These are phyloP conservation scores for Penicillium egyptiacum DNA, from an alignment of 495 filamentous ascomycete genomes.

Conservation along the genomic window DNA sequence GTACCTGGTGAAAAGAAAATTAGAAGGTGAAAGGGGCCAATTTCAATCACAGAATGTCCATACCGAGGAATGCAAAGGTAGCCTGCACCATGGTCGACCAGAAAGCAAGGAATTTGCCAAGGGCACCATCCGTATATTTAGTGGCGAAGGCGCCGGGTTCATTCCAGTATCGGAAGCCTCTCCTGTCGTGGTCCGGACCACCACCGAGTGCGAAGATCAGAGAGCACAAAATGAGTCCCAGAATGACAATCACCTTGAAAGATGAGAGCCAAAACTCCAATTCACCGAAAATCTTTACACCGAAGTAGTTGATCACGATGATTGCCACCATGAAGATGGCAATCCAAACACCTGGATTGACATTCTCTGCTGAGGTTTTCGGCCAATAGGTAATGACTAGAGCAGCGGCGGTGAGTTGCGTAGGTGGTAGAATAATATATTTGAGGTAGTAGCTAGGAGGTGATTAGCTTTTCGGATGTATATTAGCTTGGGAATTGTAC, in stretches of 20 bases:
- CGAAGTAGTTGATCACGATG: conserved; percentile 55
- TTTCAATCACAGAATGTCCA: background rate
- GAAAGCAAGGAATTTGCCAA: conserved; percentile 60
- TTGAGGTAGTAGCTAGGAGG: conserved; percentile 54
- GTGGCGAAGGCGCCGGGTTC: conserved; percentile 61
- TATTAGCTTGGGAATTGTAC: conserved; percentile 8
- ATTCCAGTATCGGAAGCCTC: conserved; percentile 77
- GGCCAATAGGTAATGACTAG: conserved; percentile 76
- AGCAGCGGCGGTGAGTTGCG: conserved; percentile 76
- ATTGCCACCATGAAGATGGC: conserved; percentile 54
- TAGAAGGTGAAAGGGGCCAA: background rate
- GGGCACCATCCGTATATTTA: conserved; percentile 40
- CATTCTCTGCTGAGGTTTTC: conserved; percentile 27
- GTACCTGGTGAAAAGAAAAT: conserved; percentile 48
- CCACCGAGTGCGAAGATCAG: conserved; percentile 71
- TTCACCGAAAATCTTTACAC: conserved; percentile 71
- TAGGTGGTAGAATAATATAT: conserved; percentile 75
- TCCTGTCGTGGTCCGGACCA: conserved; percentile 65
- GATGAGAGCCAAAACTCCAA: conserved; percentile 79
- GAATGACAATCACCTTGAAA: conserved; percentile 71
- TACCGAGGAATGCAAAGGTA: conserved; percentile 63
- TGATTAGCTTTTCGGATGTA: background rate
- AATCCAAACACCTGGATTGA: conserved; percentile 55
- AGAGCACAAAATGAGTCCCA: conserved; percentile 66
- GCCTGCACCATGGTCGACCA: conserved; percentile 69